Conservation (phyloP, 2,329 filamentous ascomycete species). For the Sclerotinia spermophila region DNA sequence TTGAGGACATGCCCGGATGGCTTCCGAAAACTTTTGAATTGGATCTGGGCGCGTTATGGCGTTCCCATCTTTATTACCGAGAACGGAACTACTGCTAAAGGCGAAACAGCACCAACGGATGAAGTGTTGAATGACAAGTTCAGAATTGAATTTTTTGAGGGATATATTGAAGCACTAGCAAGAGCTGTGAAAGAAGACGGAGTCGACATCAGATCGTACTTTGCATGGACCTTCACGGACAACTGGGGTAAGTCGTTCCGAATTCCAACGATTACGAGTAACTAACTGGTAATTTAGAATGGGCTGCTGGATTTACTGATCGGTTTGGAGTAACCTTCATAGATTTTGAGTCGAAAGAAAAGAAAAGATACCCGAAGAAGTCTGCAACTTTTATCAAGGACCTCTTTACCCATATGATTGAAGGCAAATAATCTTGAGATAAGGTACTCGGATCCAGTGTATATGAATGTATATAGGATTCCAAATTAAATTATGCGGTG, state of each 20-base stretch:
- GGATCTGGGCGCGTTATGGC: conserved; percentile 73
- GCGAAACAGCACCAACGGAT: conserved; percentile 69
- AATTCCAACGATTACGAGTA: not conserved
- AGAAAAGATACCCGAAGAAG: conserved; percentile 79
- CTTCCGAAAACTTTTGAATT: conserved; percentile 72
- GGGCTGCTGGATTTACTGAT: conserved; percentile 77
- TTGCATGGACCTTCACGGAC: conserved; percentile 83
- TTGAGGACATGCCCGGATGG: conserved; percentile 68
- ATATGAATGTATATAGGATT: not conserved
- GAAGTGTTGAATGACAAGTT: conserved; percentile 76
- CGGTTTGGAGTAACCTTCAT: conserved; percentile 80
- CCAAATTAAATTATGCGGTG: not conserved
- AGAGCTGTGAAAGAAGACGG: conserved; percentile 67
- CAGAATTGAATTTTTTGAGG: conserved; percentile 71
- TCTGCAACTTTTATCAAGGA: conserved; percentile 67
- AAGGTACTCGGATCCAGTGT: not conserved
- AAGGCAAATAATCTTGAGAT: conserved; percentile 44
- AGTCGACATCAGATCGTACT: conserved; percentile 74
- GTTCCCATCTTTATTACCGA: conserved; percentile 83
- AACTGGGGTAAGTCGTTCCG: conserved; percentile 24
- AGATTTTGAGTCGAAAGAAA: conserved; percentile 67
- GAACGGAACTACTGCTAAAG: conserved; percentile 79
- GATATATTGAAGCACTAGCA: conserved; percentile 72
- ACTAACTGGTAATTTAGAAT: conserved; percentile 20
- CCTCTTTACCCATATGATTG: conserved; percentile 67